Base-by-base conservation (phyloP, 768 basidiomycete species). In the Termitomyces sp. region DNA sequence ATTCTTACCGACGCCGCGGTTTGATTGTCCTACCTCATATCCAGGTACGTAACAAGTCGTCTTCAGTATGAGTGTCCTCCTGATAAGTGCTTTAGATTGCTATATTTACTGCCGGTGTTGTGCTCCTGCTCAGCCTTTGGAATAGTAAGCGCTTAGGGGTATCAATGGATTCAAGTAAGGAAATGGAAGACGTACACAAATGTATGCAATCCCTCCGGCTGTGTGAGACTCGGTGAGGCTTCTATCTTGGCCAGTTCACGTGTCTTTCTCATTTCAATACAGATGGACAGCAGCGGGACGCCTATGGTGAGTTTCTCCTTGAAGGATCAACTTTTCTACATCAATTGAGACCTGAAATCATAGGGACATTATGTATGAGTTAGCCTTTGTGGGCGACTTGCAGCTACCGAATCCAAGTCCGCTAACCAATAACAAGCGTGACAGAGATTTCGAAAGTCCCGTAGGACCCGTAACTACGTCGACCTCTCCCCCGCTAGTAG, bases 311-410 rank as follows among this genome's bases (percentile, higher is more conserved):
- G 69, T 56, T 32, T 17, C 7, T 19, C 7, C 38, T 19, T 21
- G 5, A 30, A 30, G 28, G 15, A 12, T 9, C 4, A 24, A 32
- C 6, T 14, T 9, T 21, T 71, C 17, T 40, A 19, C 72, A 11
- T 74, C 19, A 19, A 9, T 51, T 28, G 26, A 50, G 21, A 11
- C 21, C 5, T n/a, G 15, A 21, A 52, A 21, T 35, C 35, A 7
- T 19, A 88, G 87, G 86, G 86, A 88, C 61, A 79, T 90, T 41
- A 68, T 89, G 19, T 88, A 82, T 59, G 86, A 90, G 59, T 72
- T 90, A 1, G 85, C 87, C 3, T 83, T 78, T 0, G 85, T 83
- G 4, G 86, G 87, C 2, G 85, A 88, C 22, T 73, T 89, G 0
- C 87, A 86, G 0, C 73, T 88, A 5, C 87, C 87, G 2, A 75